Conservation (phyloP, 2,329 filamentous ascomycete species). For the Fusarium nisikadoi region DNA sequence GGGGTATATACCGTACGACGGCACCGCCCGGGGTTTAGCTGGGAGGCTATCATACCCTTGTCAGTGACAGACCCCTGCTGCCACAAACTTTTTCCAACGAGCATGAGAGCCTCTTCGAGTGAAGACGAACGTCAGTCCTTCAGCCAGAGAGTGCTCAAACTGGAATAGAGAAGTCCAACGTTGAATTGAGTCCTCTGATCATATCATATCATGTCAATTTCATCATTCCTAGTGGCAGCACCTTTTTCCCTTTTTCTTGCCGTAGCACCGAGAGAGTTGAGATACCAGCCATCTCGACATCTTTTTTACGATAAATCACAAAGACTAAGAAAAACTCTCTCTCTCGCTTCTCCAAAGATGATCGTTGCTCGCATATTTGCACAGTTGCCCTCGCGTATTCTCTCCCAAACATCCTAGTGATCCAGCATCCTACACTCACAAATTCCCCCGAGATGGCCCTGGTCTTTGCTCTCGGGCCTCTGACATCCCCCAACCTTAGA, state of each 20-base stretch:
- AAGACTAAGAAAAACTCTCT: neutral
- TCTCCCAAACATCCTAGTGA: neutral
- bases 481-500: neutral
- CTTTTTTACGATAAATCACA: constrained; percentile 11
- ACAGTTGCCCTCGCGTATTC: constrained; percentile 22
- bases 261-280: neutral
- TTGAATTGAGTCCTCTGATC: neutral
- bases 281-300: neutral
- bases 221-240: constrained; percentile 8
- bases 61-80: constrained; percentile 13
- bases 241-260: constrained; percentile 17
- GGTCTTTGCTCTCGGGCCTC: neutral
- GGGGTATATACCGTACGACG: constrained; percentile 30
- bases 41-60: constrained; percentile 8
- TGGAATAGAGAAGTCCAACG: neutral
- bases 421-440: neutral
- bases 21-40: constrained; percentile 13
- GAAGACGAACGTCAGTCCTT: neutral
- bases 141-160: neutral
- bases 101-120: constrained; percentile 8
- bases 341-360: constrained; percentile 13
- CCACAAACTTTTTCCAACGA: constrained; percentile 18
- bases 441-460: constrained; percentile 5
- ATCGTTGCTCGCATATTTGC: neutral
- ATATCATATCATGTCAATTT: constrained; percentile 11